Conservation (phyloP, 371 early-diverging fungal genomes). For the Rhizopus microsporus region DNA sequence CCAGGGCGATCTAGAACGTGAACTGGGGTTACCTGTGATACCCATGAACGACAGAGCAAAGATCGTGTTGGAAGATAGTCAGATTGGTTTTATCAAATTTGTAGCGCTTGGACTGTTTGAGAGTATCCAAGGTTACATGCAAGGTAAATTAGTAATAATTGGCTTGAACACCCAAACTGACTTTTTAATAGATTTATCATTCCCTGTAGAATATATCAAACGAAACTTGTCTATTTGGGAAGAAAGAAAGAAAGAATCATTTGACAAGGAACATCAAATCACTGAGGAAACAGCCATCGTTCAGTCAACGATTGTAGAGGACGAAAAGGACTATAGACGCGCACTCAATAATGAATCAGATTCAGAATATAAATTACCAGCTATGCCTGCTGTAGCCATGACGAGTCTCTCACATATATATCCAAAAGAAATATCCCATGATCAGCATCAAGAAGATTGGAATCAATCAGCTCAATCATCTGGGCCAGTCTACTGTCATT, state of each 20-base stretch:
- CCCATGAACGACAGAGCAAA: constrained; percentile 59
- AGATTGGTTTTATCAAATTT: constrained; percentile 69
- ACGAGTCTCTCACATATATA: constrained; percentile 16
- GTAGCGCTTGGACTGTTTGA: constrained; percentile 71
- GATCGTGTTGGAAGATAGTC: constrained; percentile 60
- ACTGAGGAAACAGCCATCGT: constrained; percentile 5
- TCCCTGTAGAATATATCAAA: constrained; percentile 43
- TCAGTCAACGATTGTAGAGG: constrained; percentile 4
- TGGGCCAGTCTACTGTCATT: constrained; percentile 41
- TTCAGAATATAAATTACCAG: constrained; percentile 17
- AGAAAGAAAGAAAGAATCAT: constrained; percentile 33
- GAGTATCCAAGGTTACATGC: constrained; percentile 40
- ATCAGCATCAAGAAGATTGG: constrained; percentile 21
- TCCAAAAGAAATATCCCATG: constrained; percentile 12
- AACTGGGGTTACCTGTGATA: constrained; percentile 55
- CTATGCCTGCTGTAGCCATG: constrained; percentile 44
- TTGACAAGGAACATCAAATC: constrained; percentile 10
- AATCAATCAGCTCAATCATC: constrained; percentile 14
- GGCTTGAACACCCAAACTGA: not conserved
- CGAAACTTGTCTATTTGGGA: constrained; percentile 42
- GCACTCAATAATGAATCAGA: constrained; percentile 10
- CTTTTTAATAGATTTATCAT: constrained; percentile 32
- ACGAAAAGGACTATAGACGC: constrained; percentile 22
- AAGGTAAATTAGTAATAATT: constrained; percentile 22
- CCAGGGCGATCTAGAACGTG: constrained; percentile 69